phyloP scores from a whole-genome alignment of 2,329 filamentous ascomycete genomes.

The Thelonectria olida region DNA sequence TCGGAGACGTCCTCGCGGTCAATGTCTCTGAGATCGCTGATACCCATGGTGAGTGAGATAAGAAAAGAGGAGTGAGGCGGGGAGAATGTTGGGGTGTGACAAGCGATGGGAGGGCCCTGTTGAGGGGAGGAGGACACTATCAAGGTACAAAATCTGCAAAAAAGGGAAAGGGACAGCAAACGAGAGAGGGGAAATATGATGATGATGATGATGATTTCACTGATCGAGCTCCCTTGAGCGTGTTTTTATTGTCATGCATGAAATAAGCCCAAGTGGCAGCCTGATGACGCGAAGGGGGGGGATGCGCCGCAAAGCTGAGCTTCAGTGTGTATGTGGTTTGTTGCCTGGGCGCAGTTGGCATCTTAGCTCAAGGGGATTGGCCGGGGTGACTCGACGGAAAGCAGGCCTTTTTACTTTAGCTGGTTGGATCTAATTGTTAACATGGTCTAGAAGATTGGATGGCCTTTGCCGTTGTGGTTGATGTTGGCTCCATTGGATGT shows the following conservation, averaged over 20 bases:
- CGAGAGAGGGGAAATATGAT: not conserved
- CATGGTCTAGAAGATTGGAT: not conserved
- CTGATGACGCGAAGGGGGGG: not conserved
- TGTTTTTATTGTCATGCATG: not conserved
- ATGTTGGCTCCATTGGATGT: too few species aligned
- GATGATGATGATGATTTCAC: not conserved
- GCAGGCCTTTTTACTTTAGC: not conserved
- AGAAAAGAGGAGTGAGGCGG: too few species aligned
- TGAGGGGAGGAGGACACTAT: not conserved
- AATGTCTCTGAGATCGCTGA: constrained; percentile 21
- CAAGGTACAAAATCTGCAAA: not conserved
- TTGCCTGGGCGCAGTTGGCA: not conserved
- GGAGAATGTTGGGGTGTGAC: too few species aligned
- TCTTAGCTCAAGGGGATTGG: not conserved
- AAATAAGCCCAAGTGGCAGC: not conserved
- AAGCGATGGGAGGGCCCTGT: too few species aligned
- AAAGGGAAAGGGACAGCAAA: not conserved
- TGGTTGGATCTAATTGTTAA: not conserved
- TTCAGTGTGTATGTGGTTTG: not conserved
- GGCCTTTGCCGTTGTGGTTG: not conserved
- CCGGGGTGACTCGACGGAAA: not conserved
- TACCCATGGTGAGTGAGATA: constrained; percentile 25
- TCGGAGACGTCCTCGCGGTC: constrained; percentile 39
- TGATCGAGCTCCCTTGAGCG: not conserved
- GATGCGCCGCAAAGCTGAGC: too few species aligned